A percentile compares a stretch with the other conserved stretches of the same genome.
Conservation (phyloP, 1,139 yeast species). For the Yamadazyma trypodendri region DNA sequence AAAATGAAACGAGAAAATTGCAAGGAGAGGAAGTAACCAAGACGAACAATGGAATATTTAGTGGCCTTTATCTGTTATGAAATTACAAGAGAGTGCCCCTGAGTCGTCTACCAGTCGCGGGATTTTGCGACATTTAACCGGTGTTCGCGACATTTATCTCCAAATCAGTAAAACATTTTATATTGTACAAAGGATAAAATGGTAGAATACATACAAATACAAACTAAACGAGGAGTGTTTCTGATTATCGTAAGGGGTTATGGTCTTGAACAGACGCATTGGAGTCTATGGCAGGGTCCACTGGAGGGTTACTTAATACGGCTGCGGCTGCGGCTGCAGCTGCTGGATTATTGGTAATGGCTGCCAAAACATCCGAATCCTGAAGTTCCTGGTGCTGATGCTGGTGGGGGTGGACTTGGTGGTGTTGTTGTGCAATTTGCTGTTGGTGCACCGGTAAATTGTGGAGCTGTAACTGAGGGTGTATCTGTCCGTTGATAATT, state of each 20-base stretch:
- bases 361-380: constrained; percentile 48
- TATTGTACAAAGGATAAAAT: constrained; percentile 5
- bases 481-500: constrained; percentile 8
- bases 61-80: constrained; percentile 3
- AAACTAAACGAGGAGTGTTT: not conserved
- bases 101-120: constrained; percentile 6
- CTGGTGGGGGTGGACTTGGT: constrained; percentile 22
- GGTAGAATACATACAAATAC: constrained; percentile 5
- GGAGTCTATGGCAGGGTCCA: constrained; percentile 42
- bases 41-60: constrained; percentile 4
- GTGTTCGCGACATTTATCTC: not conserved
- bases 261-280: constrained; percentile 38
- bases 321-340: constrained; percentile 32
- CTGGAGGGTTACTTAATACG: constrained; percentile 30
- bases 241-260: constrained; percentile 31
- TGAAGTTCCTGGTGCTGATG: constrained; percentile 37
- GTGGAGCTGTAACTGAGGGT: constrained; percentile 8
- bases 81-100: constrained; percentile 2
- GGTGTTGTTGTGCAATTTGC: constrained; percentile 23
- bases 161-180: not conserved
- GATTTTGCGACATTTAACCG: not conserved
- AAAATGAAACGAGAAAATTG: not conserved
- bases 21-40: not conserved
- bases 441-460: constrained; percentile 12
- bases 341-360: constrained; percentile 35